Evolutionary conservation across 306 rosid genomes (phyloP).

Genomic region (Trichosanthes cucumerina): DNA sequence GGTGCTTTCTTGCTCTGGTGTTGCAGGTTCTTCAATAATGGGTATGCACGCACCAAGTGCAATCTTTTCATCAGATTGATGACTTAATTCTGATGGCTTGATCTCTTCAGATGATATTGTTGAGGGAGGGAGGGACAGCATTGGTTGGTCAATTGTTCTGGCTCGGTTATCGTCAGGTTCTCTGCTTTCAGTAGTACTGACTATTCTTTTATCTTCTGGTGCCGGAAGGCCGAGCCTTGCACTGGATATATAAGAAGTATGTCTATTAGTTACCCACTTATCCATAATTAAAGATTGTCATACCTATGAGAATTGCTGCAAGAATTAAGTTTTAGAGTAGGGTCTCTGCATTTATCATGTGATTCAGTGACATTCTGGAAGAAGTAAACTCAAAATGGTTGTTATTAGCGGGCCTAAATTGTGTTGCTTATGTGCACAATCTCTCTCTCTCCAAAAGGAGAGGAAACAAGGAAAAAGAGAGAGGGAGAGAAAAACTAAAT

Average conservation of each 20-base stretch:
- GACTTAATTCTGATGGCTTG: constrained; percentile 34
- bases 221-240: constrained; percentile 97
- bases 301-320: not conserved
- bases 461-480: not conserved
- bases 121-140: constrained; percentile 45
- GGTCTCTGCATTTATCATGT: not conserved
- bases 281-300: not conserved
- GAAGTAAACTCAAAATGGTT: not conserved
- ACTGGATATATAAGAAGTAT: constrained; percentile 41
- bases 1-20: constrained; percentile 72
- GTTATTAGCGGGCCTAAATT: not conserved
- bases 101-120: constrained; percentile 31
- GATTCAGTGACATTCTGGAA: not conserved
- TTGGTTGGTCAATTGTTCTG: constrained; percentile 24
- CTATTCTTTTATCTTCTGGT: constrained; percentile 68
- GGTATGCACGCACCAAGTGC: constrained; percentile 47
- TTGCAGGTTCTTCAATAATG: constrained; percentile 88
- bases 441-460: not conserved
- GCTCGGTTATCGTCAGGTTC: constrained; percentile 27
- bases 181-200: constrained; percentile 37
- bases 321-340: not conserved
- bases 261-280: constrained; percentile 18
- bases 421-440: not conserved
- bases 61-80: constrained; percentile 24
- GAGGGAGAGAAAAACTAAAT: not conserved